These are phyloP conservation scores for Cutaneotrichosporon cavernicola DNA, from an alignment of 1,284 basidiomycete genomes.

Conservation along the genomic window DNA sequence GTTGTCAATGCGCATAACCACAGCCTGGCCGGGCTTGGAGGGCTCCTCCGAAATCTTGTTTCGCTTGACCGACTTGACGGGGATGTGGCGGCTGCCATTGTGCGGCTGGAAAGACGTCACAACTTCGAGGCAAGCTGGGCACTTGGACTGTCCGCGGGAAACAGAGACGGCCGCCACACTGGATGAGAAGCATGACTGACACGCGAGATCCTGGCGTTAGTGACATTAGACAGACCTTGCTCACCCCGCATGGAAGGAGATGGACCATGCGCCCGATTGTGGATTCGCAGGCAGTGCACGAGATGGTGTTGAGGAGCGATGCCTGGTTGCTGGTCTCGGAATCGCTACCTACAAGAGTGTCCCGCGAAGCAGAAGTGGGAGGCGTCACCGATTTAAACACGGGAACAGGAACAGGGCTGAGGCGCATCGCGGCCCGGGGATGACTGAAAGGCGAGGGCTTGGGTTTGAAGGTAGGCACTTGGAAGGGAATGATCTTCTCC, in stretches of 20 bases:
- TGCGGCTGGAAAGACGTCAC: slow-evolving; percentile 30
- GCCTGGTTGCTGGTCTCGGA: not conserved
- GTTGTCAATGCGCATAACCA: slow-evolving; percentile 51
- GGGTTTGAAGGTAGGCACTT: not conserved
- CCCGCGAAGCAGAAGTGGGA: not conserved
- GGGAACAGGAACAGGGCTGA: slow-evolving; percentile 3
- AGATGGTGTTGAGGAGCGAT: not conserved
- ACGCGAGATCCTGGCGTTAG: slow-evolving; percentile 30
- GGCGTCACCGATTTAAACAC: not conserved
- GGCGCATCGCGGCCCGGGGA: not conserved
- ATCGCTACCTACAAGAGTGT: not conserved
- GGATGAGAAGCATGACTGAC: slow-evolving; percentile 43
- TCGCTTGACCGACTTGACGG: not conserved
- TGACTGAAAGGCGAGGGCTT: not conserved
- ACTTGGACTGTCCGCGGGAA: slow-evolving; percentile 32
- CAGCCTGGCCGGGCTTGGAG: slow-evolving; percentile 12
- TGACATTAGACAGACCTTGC: not conserved
- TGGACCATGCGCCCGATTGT: slow-evolving; percentile 5
- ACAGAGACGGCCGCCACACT: slow-evolving; percentile 41
- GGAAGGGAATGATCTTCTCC: slow-evolving; percentile 1
- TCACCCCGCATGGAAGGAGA: slow-evolving; percentile 11
- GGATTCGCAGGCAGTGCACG: slow-evolving; percentile 10
- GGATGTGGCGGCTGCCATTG: not conserved
- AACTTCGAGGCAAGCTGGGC: slow-evolving; percentile 34
- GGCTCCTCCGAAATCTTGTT: not conserved